phyloP scores from a whole-genome alignment of 371 early-diverging fungal genomes.

The Rhizopus delemar region DNA sequence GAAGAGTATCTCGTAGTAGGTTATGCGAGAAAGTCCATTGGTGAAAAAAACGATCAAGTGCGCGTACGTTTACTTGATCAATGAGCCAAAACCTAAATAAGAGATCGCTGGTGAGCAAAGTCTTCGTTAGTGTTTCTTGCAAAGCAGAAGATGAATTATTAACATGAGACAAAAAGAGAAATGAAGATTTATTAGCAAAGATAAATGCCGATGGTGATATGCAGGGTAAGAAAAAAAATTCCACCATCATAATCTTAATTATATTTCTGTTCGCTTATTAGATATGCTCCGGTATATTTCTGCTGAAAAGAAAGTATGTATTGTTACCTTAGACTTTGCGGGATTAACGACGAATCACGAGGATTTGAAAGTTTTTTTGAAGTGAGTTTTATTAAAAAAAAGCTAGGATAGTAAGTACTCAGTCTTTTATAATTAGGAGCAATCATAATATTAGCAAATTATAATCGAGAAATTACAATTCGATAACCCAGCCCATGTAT shows the following conservation, averaged over 20 bases:
- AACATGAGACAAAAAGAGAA: constrained; percentile 5
- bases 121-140: constrained; percentile 14
- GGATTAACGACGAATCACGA: constrained; percentile 33
- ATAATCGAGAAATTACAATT: too few species aligned
- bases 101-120: constrained; percentile 15
- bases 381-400: constrained; percentile 6
- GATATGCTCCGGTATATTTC: constrained; percentile 17
- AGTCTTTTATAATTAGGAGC: constrained; percentile 3
- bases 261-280: constrained; percentile 17
- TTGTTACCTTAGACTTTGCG: constrained; percentile 21
- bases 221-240: constrained; percentile 4
- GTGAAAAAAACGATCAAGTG: constrained; percentile 6
- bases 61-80: constrained; percentile 8
- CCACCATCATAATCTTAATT: not conserved
- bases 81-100: constrained; percentile 10
- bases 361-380: constrained; percentile 14
- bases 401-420: constrained; percentile 9
- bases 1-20: constrained; percentile 10
- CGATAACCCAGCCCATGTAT: too few species aligned
- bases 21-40: constrained; percentile 12
- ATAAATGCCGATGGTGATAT: constrained; percentile 13
- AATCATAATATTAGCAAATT: too few species aligned
- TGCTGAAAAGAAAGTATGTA: constrained; percentile 6
- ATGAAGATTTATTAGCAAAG: constrained; percentile 6
- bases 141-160: constrained; percentile 8